Conservation (phyloP, 257 asterid genomes). For the Salvia miltiorrhiza region DNA sequence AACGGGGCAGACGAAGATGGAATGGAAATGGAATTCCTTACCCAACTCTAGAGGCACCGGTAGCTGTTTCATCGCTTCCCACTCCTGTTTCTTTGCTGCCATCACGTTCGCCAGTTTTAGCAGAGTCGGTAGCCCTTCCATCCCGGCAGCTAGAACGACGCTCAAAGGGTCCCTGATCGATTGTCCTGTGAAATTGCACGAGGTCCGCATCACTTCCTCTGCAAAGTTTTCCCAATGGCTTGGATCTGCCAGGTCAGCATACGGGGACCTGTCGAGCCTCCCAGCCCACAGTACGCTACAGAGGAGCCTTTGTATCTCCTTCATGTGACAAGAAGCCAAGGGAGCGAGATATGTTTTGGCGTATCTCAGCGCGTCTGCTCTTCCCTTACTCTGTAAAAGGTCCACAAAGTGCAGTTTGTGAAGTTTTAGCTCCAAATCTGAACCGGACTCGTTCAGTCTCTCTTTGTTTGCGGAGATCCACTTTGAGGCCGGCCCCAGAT, state of each 20-base stretch:
- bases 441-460: constrained; percentile 30
- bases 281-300: constrained; percentile 57
- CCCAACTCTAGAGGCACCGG: constrained; percentile 58
- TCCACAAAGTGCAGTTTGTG: constrained; percentile 44
- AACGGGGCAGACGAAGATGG: constrained; percentile 68
- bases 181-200: constrained; percentile 48
- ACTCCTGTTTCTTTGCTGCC: constrained; percentile 52
- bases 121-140: constrained; percentile 58
- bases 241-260: constrained; percentile 41
- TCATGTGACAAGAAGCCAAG: constrained; percentile 39
- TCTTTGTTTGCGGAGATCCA: constrained; percentile 50
- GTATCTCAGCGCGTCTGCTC: constrained; percentile 39
- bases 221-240: constrained; percentile 35
- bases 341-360: constrained; percentile 40
- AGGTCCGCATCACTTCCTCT: constrained; percentile 38
- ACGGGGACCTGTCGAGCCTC: constrained; percentile 51
- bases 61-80: constrained; percentile 50
- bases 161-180: constrained; percentile 43
- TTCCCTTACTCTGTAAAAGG: constrained; percentile 34
- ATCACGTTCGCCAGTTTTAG: constrained; percentile 47
- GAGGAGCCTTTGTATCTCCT: constrained; percentile 46
- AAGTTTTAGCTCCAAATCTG: constrained; percentile 49
- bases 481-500: constrained; percentile 49
- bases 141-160: constrained; percentile 54
- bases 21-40: constrained; percentile 56